Evolutionary conservation across 1,284 basidiomycete genomes (phyloP).

Genomic region (Cryptococcus sp.): DNA sequence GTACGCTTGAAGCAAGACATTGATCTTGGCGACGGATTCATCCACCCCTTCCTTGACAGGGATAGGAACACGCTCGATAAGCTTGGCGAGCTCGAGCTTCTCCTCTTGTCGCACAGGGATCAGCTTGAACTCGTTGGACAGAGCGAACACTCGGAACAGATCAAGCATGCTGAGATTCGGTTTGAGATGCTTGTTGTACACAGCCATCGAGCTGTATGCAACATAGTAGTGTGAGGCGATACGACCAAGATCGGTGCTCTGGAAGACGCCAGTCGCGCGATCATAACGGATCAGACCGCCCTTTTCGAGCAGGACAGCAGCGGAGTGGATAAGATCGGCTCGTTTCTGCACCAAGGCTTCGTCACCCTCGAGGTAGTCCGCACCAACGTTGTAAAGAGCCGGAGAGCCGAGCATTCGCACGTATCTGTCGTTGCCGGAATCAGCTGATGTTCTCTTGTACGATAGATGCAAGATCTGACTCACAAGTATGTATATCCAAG

Average conservation of each 20-base stretch:
- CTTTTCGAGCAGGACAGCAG: conserved; percentile 91
- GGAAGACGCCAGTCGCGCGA: conserved; percentile 82
- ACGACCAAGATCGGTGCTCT: conserved; percentile 85
- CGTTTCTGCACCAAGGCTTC: conserved; percentile 82
- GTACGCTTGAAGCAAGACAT: conserved; percentile 92
- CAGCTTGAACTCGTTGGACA: conserved; percentile 96
- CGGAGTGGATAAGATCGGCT: conserved; percentile 92
- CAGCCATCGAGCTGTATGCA: conserved; percentile 92
- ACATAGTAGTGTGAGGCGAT: conserved; percentile 98
- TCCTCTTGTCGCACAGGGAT: conserved; percentile 82
- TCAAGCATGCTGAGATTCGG: conserved; percentile 86
- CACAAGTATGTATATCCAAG: conserved; percentile 90
- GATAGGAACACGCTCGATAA: conserved; percentile 93
- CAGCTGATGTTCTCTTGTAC: not conserved
- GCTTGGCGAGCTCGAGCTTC: conserved; percentile 87
- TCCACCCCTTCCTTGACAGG: conserved; percentile 97
- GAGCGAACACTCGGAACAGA: conserved; percentile 92
- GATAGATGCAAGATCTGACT: conserved; percentile 42
- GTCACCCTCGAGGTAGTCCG: conserved; percentile 85
- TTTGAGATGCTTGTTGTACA: conserved; percentile 92
- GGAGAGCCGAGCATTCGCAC: conserved; percentile 96
- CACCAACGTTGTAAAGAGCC: conserved; percentile 82
- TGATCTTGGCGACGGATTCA: conserved; percentile 96
- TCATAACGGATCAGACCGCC: conserved; percentile 94
- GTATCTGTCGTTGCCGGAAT: conserved; percentile 61